Percentiles rank a stretch among this genome's conserved stretches.
phyloP scores from a whole-genome alignment of 441 rosid genomes.

The Sinapis alba region DNA sequence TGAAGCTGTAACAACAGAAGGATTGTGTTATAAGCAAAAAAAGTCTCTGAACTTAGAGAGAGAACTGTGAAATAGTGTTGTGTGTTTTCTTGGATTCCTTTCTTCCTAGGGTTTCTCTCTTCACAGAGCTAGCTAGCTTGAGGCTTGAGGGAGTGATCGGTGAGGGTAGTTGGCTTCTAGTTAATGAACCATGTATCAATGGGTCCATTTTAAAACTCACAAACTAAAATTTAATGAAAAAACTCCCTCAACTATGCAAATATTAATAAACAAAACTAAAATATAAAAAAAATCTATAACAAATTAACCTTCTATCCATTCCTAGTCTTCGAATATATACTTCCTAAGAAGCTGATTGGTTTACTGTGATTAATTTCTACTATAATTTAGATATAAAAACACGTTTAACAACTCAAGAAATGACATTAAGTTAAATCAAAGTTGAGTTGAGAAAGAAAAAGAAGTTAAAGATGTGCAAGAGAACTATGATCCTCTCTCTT shows the following conservation, averaged over 20 bases:
- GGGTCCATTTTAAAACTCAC: background rate
- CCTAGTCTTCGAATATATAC: background rate
- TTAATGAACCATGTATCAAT: background rate
- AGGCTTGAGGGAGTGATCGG: background rate
- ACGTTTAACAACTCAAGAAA: slow-evolving; percentile 1
- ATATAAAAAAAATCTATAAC: background rate
- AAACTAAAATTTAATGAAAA: background rate
- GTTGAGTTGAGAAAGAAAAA: too few relatives aligned
- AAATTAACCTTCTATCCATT: background rate
- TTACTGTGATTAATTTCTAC: background rate
- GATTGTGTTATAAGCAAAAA: too few relatives aligned
- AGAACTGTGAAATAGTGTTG: background rate
- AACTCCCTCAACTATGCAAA: background rate
- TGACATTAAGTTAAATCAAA: background rate
- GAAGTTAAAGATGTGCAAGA: too few relatives aligned
- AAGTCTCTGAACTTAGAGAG: background rate
- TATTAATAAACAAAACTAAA: background rate
- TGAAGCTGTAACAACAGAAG: too few relatives aligned
- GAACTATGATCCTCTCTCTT: too few relatives aligned
- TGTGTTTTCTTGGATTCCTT: background rate
- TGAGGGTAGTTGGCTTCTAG: background rate
- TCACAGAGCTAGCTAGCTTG: background rate
- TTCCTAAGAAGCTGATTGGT: background rate
- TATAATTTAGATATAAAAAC: background rate
- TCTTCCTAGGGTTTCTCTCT: background rate